Evolutionary conservation across 2,329 filamentous ascomycete genomes (phyloP), one percentile per base, ranked within the genome.

Genomic region (Aureobasidium leucospermi): DNA sequence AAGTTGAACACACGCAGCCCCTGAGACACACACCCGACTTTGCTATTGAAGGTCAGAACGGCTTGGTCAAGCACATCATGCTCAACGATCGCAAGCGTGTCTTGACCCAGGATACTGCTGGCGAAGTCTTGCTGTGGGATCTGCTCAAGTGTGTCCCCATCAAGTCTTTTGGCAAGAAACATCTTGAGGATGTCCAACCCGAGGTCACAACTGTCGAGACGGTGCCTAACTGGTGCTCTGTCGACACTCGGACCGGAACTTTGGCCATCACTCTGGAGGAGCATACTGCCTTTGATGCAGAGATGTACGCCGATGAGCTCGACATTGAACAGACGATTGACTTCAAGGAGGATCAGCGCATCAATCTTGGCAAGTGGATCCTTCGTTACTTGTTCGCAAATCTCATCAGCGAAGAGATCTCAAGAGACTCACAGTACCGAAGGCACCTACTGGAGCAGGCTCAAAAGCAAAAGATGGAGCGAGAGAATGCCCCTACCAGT

Each of bases 331-430:
- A 90, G 63, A 78, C 83, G n/a, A 78, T 88, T 16, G 87, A 92
- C 11, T 96, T 96, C 69, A 81, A 88, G 60, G 93, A 97, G 67
- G 94, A 99, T 67, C 93, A 97, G 75, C 85, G 94, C 76, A 96
- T 97, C 72, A 97, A 96, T 68, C 84, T 97, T 47, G 94, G 94
- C 8, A 96, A 96, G 78, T 99, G 94, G 94, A 85, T 97, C 47
- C 76, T 99, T 61, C 85, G 94, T 36, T 96, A 96, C 72, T 80
- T 99, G 0, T 99, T 99, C 75, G 85, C 87, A 9, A 88, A 88
- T 59, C 79, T 97, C 43, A 88, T 99, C 58, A 89, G 96, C 62
- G 92, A 96, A 71, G 90, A 97, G 71, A 88, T 96, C 65, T 85
- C 82, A 64, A 84, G 90, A 56, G 94, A 99, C 68, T 85, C 89